Base-by-base conservation (phyloP, 148 eudicot species). In the Camellia lanceoleosa region DNA sequence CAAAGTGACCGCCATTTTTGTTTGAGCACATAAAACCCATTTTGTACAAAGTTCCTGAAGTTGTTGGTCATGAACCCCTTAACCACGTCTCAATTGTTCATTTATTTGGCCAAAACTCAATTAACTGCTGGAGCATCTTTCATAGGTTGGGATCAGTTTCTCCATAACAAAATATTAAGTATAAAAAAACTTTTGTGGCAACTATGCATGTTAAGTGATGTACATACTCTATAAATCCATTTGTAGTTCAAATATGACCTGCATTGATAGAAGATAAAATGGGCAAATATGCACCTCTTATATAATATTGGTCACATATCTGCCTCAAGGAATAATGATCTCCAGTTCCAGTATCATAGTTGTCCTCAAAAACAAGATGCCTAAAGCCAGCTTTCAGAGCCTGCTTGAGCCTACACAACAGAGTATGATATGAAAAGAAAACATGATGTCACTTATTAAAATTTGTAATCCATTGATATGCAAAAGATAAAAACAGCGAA, bases 321-420 rank as follows among this genome's bases (percentile, higher is more conserved):
- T 96, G 99, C 84, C 99, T 87, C 60, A 96, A 86, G 80, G 98
- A 96, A 84, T 96, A 96, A 87, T 96, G 99, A 87, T 96, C 99
- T 76, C 98, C 99, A 81, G 95, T 93, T 75, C 99, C 99, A 68
- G 99, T 96, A 82, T 96, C 99, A 80, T 96, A 96, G 83, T 96
- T 96, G 88, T 96, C 99, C 89, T 96, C 99, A 81, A 96, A 96
- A 30, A 96, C 85, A 78, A 96, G 92, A 88, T 93, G 97, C 86
- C 78, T 88, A 85, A 96, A 96, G 47, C 99, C 98, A 87, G 93
- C 98, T 82, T 92, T 91, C 79, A 96, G 82, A 73, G 99, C 99
- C 86, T 96, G 99, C 91, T 90, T 93, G 84, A 96, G 83, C 85
- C 99, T 96, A 63, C 81, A 61, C 69, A 85, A 42, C 46, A 75